Percentiles rank a stretch among this genome's conserved stretches.
These are phyloP conservation scores for Gossypium schwendimanii DNA, from an alignment of 441 rosid genomes.

Conservation along the genomic window DNA sequence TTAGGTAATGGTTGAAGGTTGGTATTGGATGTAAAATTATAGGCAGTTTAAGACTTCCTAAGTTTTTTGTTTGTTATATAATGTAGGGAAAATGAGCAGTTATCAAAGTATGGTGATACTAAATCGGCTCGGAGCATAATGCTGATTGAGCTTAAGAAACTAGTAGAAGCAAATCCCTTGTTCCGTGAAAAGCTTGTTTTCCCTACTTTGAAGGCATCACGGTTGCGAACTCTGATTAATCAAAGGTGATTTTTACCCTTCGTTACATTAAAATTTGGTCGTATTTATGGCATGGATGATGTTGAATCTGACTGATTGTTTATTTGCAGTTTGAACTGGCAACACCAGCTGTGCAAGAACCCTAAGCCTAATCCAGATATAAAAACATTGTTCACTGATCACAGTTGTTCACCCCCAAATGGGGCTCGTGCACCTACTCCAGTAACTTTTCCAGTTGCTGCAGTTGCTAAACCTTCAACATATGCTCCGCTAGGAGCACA, in stretches of 20 bases:
- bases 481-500: conserved; percentile 27
- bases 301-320: not conserved
- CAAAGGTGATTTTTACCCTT: conserved; percentile 17
- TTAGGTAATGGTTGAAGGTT: conserved; percentile 29
- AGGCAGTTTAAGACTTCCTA: conserved; percentile 1
- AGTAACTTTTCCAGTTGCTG: conserved; percentile 26
- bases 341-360: conserved; percentile 34
- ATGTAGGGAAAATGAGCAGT: conserved; percentile 29
- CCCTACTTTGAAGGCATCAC: conserved; percentile 25
- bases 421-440: conserved; percentile 29
- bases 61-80: conserved; percentile 8
- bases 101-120: conserved; percentile 32
- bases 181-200: conserved; percentile 34
- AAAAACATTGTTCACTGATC: conserved; percentile 32
- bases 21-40: conserved; percentile 1
- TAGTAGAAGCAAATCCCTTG: conserved; percentile 23
- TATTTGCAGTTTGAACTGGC: conserved; percentile 39
- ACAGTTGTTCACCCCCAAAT: conserved; percentile 27
- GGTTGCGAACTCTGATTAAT: conserved; percentile 27
- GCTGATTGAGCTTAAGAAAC: conserved; percentile 23
- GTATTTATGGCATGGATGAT: not conserved
- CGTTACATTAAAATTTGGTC: not conserved
- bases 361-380: conserved; percentile 38
- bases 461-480: conserved; percentile 29
- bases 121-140: conserved; percentile 32